A percentile compares a stretch with the other conserved stretches of the same genome.
Evolutionary conservation across 2,329 filamentous ascomycete species (phyloP).

Genomic region (Coniochaeta hoffmannii): DNA sequence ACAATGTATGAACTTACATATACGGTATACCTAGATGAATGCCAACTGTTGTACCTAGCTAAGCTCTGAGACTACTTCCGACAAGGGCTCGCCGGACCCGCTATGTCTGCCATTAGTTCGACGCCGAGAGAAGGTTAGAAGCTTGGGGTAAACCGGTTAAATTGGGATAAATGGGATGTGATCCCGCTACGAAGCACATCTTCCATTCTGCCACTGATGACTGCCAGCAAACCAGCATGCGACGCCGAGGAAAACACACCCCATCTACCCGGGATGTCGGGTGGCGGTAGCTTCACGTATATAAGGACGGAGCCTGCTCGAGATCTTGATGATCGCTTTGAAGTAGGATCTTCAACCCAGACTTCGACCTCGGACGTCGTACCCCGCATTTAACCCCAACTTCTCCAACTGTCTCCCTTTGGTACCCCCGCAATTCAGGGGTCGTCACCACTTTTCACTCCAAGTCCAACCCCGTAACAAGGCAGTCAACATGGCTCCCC

Average conservation of each 20-base stretch:
- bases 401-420: not conserved
- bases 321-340: not conserved
- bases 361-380: not conserved
- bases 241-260: not conserved
- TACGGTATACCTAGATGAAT: no score
- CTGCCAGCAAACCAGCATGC: not conserved
- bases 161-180: slow-evolving; percentile 5
- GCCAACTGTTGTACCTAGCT: no score
- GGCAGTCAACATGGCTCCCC: slow-evolving; percentile 39
- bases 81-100: not conserved
- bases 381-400: not conserved
- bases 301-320: not conserved
- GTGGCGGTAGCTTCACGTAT: not conserved
- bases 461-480: slow-evolving; percentile 5
- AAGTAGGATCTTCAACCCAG: not conserved
- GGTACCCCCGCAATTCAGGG: not conserved
- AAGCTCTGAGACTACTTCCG: no score
- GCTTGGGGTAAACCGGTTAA: slow-evolving; percentile 3
- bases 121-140: not conserved
- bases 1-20: no score
- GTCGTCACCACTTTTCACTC: not conserved
- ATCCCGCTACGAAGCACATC: not conserved
- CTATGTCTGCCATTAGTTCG: not conserved
- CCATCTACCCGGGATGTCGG: not conserved
- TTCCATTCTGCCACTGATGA: not conserved